These are phyloP conservation scores for Lentinula sp. DNA, from an alignment of 768 basidiomycete genomes.

Conservation along the genomic window DNA sequence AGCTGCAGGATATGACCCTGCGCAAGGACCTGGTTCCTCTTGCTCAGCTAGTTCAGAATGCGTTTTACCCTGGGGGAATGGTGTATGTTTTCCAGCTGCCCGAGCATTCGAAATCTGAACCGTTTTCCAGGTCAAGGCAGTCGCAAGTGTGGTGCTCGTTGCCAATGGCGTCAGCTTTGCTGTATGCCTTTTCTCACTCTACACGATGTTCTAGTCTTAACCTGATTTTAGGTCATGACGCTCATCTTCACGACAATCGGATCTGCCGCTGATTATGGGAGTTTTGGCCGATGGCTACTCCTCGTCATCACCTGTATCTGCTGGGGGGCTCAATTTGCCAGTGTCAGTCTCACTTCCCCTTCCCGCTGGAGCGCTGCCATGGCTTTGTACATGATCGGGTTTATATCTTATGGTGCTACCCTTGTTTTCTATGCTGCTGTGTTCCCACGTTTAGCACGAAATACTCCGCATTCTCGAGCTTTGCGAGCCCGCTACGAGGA, in stretches of 20 bases:
- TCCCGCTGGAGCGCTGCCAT: conserved; percentile 71
- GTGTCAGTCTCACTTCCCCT: conserved; percentile 63
- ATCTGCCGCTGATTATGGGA: conserved; percentile 68
- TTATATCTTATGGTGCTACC: conserved; percentile 74
- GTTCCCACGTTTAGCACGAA: conserved; percentile 78
- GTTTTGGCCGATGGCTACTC: conserved; percentile 76
- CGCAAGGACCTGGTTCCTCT: conserved; percentile 62
- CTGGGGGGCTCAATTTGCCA: conserved; percentile 78
- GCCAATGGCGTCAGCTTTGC: conserved; percentile 75
- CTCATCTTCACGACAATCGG: conserved; percentile 76
- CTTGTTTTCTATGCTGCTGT: conserved; percentile 75
- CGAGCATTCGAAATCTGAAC: not conserved
- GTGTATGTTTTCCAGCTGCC: not conserved
- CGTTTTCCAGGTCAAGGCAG: conserved; percentile 20
- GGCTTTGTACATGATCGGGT: conserved; percentile 75
- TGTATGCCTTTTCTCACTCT: conserved; percentile 25
- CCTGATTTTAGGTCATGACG: conserved; percentile 57
- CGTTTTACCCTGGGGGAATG: conserved; percentile 67
- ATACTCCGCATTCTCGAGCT: conserved; percentile 56
- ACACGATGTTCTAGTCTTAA: not conserved
- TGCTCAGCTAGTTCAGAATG: conserved; percentile 66
- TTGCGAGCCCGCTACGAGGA: conserved; percentile 51
- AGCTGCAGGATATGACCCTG: conserved; percentile 69
- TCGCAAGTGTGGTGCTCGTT: conserved; percentile 72
- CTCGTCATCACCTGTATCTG: conserved; percentile 64